Evolutionary conservation across 805 yeast genomes (phyloP).

Genomic region (Isabelozyma gotoi): DNA sequence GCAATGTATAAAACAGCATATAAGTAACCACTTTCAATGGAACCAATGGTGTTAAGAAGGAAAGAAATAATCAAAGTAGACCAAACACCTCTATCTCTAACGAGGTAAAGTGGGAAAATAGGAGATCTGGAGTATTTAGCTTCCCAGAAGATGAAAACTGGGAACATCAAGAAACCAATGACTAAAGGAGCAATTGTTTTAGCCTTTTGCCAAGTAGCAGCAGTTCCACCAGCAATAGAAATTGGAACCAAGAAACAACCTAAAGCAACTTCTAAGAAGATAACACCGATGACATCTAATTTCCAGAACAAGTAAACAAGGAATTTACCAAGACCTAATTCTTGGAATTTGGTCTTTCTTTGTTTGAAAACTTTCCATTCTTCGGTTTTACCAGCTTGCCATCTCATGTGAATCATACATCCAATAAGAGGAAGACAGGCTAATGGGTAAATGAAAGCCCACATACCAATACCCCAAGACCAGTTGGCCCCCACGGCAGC

Average conservation of each 20-base stretch:
- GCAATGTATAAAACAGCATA: slow-evolving; percentile 14
- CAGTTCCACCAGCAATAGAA: slow-evolving; percentile 5
- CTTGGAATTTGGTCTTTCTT: slow-evolving; percentile 5
- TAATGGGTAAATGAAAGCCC: slow-evolving; percentile 20
- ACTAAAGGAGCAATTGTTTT: slow-evolving; percentile 14
- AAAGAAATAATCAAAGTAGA: slow-evolving; percentile 11
- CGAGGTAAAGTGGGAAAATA: slow-evolving; percentile 10
- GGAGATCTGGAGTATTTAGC: slow-evolving; percentile 11
- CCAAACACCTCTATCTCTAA: slow-evolving; percentile 17
- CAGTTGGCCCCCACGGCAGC: slow-evolving; percentile 11
- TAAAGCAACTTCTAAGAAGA: slow-evolving; percentile 32
- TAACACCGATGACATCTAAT: slow-evolving; percentile 34
- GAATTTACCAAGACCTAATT: slow-evolving; percentile 6
- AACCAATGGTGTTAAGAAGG: slow-evolving; percentile 11
- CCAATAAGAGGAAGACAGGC: slow-evolving; percentile 13
- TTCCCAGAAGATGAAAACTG: slow-evolving; percentile 13
- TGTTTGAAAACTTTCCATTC: slow-evolving; percentile 13
- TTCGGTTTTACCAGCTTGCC: slow-evolving; percentile 12
- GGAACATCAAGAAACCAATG: slow-evolving; percentile 13
- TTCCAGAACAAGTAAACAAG: slow-evolving; percentile 19
- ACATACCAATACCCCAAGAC: slow-evolving; percentile 19
- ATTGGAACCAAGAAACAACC: slow-evolving; percentile 35
- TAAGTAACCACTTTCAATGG: slow-evolving; percentile 11
- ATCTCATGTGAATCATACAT: slow-evolving; percentile 14
- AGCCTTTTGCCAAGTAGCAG: slow-evolving; percentile 16